Evolutionary conservation across 495 filamentous ascomycete species (phyloP).

Genomic region (Hyaloscypha finlandica): DNA sequence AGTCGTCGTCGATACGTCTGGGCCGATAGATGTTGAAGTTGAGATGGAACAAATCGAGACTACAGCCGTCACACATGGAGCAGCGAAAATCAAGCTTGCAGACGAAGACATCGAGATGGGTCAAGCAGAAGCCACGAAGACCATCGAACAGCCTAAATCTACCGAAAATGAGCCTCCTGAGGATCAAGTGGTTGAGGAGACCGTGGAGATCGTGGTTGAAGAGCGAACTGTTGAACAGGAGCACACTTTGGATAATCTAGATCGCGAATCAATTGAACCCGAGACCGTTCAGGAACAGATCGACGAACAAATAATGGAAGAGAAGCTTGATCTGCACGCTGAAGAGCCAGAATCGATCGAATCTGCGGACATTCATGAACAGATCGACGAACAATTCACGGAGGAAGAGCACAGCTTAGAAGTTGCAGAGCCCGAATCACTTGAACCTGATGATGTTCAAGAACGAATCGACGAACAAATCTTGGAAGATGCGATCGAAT

Average conservation of each 20-base stretch:
- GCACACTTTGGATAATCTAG: not conserved
- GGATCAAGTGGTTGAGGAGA: not conserved
- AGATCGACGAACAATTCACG: too few species aligned
- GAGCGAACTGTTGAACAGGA: not conserved
- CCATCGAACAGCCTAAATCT: not conserved
- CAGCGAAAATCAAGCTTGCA: not conserved
- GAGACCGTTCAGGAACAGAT: not conserved
- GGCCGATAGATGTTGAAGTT: not conserved
- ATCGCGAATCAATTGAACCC: too few species aligned
- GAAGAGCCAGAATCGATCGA: not conserved
- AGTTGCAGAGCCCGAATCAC: not conserved
- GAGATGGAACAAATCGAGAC: constrained; percentile 1
- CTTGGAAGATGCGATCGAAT: too few species aligned
- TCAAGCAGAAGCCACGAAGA: not conserved
- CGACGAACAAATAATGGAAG: not conserved
- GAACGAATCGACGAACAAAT: constrained; percentile 3
- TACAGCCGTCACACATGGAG: not conserved
- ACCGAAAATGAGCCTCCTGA: not conserved
- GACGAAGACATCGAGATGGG: constrained; percentile 4
- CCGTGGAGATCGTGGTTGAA: too few species aligned
- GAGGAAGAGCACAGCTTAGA: too few species aligned
- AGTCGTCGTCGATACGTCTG: not conserved
- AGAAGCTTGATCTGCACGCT: not conserved
- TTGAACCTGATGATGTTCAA: not conserved
- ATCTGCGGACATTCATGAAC: not conserved